Evolutionary conservation across 164 flowering plant species (phyloP), one percentile per base, ranked within the genome.

Genomic region (Tetrastigma voinierianum): DNA sequence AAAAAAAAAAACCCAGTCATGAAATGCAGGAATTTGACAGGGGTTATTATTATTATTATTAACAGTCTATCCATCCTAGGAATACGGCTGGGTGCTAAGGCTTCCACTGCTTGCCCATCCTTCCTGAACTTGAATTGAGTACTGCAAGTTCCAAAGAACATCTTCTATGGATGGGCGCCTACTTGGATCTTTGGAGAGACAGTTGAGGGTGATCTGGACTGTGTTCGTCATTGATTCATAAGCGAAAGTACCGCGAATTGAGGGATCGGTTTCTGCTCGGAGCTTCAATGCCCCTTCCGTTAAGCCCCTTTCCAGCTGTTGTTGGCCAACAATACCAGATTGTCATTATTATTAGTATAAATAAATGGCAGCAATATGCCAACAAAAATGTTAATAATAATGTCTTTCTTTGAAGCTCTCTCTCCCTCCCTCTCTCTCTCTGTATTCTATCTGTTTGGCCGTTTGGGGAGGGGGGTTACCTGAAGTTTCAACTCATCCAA

Each of bases 91-190:
- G 48, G 77, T 61, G 60, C 75, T 70, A 8, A 86, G 83, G 67
- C 80, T 89, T 47, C 80, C 87, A 47, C 93, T 90, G 74, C 79
- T 87, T 11, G 78, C 78, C 97, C 96, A 91, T 60, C 89, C 91
- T 59, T 91, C 91, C 77, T 94, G 98, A 58, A 90, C 87, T 70
- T 94, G 98, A 59, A 79, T 75, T 2, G 97, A 79, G 70, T 91
- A 94, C 79, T 94, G 96, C 88, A 91, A 72, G 64, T 94, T 83
- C 98, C 98, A 94, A 10, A 94, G 76, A 64, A 91, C 89, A 68
- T 94, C 96, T 66, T 91, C 97, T 52, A 94, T 78, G 2, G 98
- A 83, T 23, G 98, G 98, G 1, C 97, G 90, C 68, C 72, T 71
- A 17, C 68, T 70, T 6, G 84, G 20, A 17, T 86, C 87, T 66